These are phyloP conservation scores for Verticillium dahliae DNA, from an alignment of 2,329 filamentous ascomycete species.

Conservation along the genomic window DNA sequence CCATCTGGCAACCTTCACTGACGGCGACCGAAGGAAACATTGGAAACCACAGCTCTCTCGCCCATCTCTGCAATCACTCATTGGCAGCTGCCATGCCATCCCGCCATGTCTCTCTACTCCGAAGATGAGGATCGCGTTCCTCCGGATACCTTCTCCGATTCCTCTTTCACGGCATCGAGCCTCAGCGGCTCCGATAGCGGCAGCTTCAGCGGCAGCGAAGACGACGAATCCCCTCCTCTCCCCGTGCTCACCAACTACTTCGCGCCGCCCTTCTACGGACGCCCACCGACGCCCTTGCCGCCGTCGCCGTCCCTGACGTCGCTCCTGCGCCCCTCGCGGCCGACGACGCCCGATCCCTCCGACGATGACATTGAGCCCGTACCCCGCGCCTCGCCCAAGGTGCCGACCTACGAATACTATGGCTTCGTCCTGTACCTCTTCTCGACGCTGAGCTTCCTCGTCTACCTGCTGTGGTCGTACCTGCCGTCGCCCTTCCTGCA, in stretches of 20 bases:
- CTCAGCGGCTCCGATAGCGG: background rate
- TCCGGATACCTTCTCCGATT: constrained; percentile 3
- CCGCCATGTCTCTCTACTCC: constrained; percentile 10
- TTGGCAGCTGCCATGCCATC: background rate
- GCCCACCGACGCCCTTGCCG: constrained; percentile 89
- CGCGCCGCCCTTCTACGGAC: constrained; percentile 89
- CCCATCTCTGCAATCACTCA: background rate
- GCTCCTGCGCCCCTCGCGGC: constrained; percentile 81
- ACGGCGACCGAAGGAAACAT: no score
- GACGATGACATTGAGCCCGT: constrained; percentile 77
- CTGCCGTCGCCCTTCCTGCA: constrained; percentile 88
- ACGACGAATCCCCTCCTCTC: constrained; percentile 20
- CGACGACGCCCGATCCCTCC: constrained; percentile 85
- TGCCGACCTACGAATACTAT: constrained; percentile 99
- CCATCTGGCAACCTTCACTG: no score
- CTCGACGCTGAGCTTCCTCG: constrained; percentile 72
- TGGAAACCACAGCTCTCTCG: no score
- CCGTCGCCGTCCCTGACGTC: constrained; percentile 90
- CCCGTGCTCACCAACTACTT: constrained; percentile 49
- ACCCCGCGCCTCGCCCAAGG: constrained; percentile 80
- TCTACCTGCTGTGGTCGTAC: constrained; percentile 76
- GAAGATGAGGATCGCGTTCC: constrained; percentile 12
- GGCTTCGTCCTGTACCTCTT: constrained; percentile 95
- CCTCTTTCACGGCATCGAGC: background rate
- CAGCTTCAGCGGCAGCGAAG: constrained; percentile 3